Evolutionary conservation across 768 basidiomycete species (phyloP), one percentile per base, ranked within the genome.

Genomic region (Rhodocollybia butyracea): DNA sequence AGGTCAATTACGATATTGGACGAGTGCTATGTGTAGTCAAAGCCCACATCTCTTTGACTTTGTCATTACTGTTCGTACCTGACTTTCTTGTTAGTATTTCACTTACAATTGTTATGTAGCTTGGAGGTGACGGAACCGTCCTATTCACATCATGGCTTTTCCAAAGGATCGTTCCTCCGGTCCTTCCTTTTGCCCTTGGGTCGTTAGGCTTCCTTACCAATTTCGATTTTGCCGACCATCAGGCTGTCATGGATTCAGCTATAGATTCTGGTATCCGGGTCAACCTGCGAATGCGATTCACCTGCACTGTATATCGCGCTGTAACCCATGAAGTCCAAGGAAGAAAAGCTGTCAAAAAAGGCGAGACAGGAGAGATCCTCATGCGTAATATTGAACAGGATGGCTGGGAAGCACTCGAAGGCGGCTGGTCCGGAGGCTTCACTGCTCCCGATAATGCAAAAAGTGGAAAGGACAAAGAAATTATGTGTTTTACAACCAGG

Each of bases 101-200:
- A 64, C 62, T 24, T 51, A 31, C 38, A 5, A 27, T 24, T 26
- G 54, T 51, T 31, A 45, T 34, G 40, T 29, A 98, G 95, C 86
- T 98, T 58, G 97, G 97, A 45, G 97, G 97, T 10, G 97, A 99
- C 67, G 97, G 97, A 13, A 99, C 97, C 0, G 95, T 98, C 2
- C 82, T 99, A 15, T 99, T 98, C 74, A 97, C 97, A 5, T 98
- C 97, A 3, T 98, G 97, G 97, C 77, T 99, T 30, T 99, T 99
- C 76, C 97, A 99, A 69, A 86, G 87, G 51, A 93, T 99, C 64
- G 97, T 98, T 15, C 97, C 97, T n/a, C 97, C 97, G 12, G 94
- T 98, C 34, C 86, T 99, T 13, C 87, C 97, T 1, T 99, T 99
- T 68, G 95, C 97, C 1, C 81, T 99, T 26, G 97, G 97, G 41